A percentile compares a stretch with the other conserved stretches of the same genome.
Evolutionary conservation across 306 rosid genomes (phyloP).

Genomic region (Fagus crenata): DNA sequence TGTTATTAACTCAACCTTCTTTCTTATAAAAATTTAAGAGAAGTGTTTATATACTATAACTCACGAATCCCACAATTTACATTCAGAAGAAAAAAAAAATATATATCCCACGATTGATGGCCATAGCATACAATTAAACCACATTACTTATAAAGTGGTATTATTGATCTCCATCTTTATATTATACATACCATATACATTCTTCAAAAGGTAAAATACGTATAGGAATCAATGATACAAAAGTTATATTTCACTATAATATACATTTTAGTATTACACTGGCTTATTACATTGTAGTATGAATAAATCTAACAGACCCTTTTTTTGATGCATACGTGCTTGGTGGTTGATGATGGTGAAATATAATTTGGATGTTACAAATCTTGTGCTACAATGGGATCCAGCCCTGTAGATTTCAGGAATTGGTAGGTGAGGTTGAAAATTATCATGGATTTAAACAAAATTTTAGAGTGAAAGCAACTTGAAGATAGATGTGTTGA

Average conservation of each 20-base stretch:
- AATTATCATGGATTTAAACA: slow-evolving; percentile 1
- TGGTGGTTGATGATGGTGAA: slow-evolving; percentile 25
- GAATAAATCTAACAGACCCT: slow-evolving; percentile 3
- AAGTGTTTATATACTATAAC: too few relatives aligned
- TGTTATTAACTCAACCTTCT: too few relatives aligned
- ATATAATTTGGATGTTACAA: slow-evolving; percentile 15
- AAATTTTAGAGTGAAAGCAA: neutral
- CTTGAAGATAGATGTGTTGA: slow-evolving; percentile 7
- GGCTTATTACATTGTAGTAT: neutral
- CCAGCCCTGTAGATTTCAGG: slow-evolving; percentile 63
- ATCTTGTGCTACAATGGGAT: slow-evolving; percentile 61
- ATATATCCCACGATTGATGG: too few relatives aligned
- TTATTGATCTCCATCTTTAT: too few relatives aligned
- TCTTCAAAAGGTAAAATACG: too few relatives aligned
- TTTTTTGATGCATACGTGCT: slow-evolving; percentile 11
- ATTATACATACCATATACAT: too few relatives aligned
- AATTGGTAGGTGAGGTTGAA: slow-evolving; percentile 21
- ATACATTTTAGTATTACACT: neutral
- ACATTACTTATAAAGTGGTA: too few relatives aligned
- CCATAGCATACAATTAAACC: too few relatives aligned
- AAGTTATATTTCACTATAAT: neutral
- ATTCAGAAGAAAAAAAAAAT: too few relatives aligned
- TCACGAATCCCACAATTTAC: too few relatives aligned
- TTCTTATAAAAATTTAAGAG: too few relatives aligned
- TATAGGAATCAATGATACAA: neutral